These are phyloP conservation scores for Corchorus olitorius DNA, from an alignment of 345 rosid genomes.

Conservation along the genomic window DNA sequence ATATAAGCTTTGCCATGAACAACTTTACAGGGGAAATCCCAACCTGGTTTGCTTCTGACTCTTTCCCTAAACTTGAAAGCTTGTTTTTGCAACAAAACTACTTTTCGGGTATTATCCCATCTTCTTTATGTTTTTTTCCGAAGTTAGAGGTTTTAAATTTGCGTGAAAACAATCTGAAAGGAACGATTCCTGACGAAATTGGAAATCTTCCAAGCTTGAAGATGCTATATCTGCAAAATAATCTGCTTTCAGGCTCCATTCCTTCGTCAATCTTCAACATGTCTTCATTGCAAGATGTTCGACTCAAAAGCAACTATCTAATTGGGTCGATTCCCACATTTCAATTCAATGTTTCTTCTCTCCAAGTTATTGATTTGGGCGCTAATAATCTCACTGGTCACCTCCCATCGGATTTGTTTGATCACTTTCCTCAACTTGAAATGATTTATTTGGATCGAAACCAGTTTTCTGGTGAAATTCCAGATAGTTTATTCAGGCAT, in stretches of 20 bases:
- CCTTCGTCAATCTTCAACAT: background rate
- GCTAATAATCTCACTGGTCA: constrained; percentile 4
- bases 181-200: background rate
- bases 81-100: no score
- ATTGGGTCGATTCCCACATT: background rate
- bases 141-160: background rate
- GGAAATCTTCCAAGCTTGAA: background rate
- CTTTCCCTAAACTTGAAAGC: no score
- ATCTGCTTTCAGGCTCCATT: background rate
- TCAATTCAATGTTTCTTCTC: background rate
- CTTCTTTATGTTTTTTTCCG: background rate
- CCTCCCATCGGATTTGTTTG: background rate
- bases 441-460: background rate
- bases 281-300: background rate
- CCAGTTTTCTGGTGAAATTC: background rate
- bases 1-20: background rate
- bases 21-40: background rate
- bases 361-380: background rate
- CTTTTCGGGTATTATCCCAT: background rate
- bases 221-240: background rate
- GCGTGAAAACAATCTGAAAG: background rate
- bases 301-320: background rate
- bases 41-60: no score
- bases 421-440: background rate
- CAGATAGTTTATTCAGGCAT: background rate